phyloP scores from a whole-genome alignment of 2,329 filamentous ascomycete species.

The Xylaria sp. region DNA sequence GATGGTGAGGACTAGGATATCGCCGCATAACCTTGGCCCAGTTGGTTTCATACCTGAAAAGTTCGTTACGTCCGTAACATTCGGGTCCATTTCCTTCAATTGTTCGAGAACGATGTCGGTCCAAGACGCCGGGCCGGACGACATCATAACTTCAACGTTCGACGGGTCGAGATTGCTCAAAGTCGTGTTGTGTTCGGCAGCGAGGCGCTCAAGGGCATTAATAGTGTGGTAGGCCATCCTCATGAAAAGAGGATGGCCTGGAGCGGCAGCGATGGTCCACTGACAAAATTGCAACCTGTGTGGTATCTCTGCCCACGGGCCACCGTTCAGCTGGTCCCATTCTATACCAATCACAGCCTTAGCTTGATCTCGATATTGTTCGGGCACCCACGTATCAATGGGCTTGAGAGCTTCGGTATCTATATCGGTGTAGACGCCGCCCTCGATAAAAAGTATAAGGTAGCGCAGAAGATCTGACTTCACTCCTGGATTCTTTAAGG shows the following conservation, averaged over 20 bases:
- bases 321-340: slow-evolving; percentile 47
- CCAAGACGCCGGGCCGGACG: slow-evolving; percentile 49
- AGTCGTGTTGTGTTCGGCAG: slow-evolving; percentile 18
- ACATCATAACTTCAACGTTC: slow-evolving; percentile 48
- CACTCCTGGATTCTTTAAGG: slow-evolving; percentile 46
- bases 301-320: slow-evolving; percentile 45
- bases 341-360: slow-evolving; percentile 49
- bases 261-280: slow-evolving; percentile 51
- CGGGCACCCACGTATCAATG: slow-evolving; percentile 66
- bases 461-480: slow-evolving; percentile 69
- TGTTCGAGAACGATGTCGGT: slow-evolving; percentile 48
- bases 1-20: slow-evolving; percentile 44
- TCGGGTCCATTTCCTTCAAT: slow-evolving; percentile 41
- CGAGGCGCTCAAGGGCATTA: slow-evolving; percentile 38
- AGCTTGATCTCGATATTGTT: slow-evolving; percentile 59
- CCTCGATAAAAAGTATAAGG: slow-evolving; percentile 74
- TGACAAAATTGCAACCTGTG: slow-evolving; percentile 51
- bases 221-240: slow-evolving; percentile 45
- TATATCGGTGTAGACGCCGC: slow-evolving; percentile 62
- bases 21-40: slow-evolving; percentile 32
- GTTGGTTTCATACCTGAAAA: slow-evolving; percentile 32
- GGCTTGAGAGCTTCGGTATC: slow-evolving; percentile 56
- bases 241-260: slow-evolving; percentile 48
- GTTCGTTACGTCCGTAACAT: slow-evolving; percentile 31
- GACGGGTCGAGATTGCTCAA: slow-evolving; percentile 36